Percentiles rank a stretch among this genome's conserved stretches.
Conservation (phyloP, 495 filamentous ascomycete genomes). For the Penicillium cinerascens region DNA sequence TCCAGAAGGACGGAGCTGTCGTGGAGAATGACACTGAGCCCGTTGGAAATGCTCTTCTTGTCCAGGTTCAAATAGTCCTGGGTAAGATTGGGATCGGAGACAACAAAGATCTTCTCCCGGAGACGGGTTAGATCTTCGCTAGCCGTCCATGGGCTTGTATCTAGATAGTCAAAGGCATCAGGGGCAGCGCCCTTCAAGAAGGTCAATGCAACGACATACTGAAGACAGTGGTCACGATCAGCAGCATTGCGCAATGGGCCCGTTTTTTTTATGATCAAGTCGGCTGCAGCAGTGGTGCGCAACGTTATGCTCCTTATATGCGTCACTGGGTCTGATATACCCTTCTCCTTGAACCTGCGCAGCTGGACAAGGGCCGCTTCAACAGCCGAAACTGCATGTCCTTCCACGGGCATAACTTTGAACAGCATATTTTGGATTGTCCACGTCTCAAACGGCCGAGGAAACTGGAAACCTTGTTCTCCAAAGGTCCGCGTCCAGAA, state of each 20-base stretch:
- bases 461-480: slow-evolving; percentile 23
- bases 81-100: slow-evolving; percentile 29
- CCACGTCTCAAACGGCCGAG: slow-evolving; percentile 30
- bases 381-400: slow-evolving; percentile 35
- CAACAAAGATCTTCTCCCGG: slow-evolving; percentile 27
- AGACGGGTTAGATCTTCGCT: slow-evolving; percentile 22
- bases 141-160: slow-evolving; percentile 33
- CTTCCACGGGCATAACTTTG: slow-evolving; percentile 39
- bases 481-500: slow-evolving; percentile 33
- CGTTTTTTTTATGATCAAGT: slow-evolving; percentile 40
- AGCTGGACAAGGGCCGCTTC: slow-evolving; percentile 32
- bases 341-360: slow-evolving; percentile 4
- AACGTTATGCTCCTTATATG: slow-evolving; percentile 30
- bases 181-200: slow-evolving; percentile 34
- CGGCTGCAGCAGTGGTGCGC: slow-evolving; percentile 34
- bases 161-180: slow-evolving; percentile 33
- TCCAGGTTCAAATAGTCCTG: slow-evolving; percentile 33
- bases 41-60: slow-evolving; percentile 24
- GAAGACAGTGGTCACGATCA: slow-evolving; percentile 47
- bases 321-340: slow-evolving; percentile 4
- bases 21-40: slow-evolving; percentile 20
- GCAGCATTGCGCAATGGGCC: slow-evolving; percentile 37
- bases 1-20: slow-evolving; percentile 56
- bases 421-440: slow-evolving; percentile 37
- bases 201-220: slow-evolving; percentile 39